Evolutionary conservation across 345 rosid species (phyloP).

Genomic region (Punica granatum): DNA sequence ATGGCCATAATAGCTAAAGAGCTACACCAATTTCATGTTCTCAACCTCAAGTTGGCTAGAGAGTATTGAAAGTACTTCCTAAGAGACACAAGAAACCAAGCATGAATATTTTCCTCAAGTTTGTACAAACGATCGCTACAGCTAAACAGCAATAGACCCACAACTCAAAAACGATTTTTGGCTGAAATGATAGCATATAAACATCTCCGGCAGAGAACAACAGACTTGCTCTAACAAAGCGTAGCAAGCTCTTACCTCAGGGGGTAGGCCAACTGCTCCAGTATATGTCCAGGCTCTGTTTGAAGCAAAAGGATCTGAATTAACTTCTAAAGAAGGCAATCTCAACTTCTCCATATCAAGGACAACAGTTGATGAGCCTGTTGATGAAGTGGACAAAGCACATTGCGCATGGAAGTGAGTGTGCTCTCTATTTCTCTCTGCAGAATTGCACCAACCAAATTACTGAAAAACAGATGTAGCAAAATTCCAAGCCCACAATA

Average conservation of each 20-base stretch:
- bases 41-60: background rate
- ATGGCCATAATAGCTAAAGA: background rate
- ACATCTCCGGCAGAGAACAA: background rate
- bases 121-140: background rate
- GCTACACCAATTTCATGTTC: background rate
- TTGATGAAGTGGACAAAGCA: slow-evolving; percentile 43
- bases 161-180: too few species aligned
- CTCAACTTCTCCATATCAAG: slow-evolving; percentile 76
- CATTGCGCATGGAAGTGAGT: slow-evolving; percentile 53
- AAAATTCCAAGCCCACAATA: background rate
- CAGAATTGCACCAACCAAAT: slow-evolving; percentile 11
- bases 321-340: slow-evolving; percentile 58
- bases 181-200: background rate
- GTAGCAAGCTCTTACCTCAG: slow-evolving; percentile 41
- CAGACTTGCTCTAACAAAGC: background rate
- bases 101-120: background rate
- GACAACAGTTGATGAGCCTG: slow-evolving; percentile 33
- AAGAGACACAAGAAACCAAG: background rate
- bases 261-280: slow-evolving; percentile 38
- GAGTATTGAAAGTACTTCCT: background rate
- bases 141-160: too few species aligned
- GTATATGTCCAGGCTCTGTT: slow-evolving; percentile 58
- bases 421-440: slow-evolving; percentile 57
- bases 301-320: slow-evolving; percentile 36
- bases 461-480: background rate